Evolutionary conservation across 73 alveolate species (phyloP).

Genomic region (Symbiodinium pilosum): DNA sequence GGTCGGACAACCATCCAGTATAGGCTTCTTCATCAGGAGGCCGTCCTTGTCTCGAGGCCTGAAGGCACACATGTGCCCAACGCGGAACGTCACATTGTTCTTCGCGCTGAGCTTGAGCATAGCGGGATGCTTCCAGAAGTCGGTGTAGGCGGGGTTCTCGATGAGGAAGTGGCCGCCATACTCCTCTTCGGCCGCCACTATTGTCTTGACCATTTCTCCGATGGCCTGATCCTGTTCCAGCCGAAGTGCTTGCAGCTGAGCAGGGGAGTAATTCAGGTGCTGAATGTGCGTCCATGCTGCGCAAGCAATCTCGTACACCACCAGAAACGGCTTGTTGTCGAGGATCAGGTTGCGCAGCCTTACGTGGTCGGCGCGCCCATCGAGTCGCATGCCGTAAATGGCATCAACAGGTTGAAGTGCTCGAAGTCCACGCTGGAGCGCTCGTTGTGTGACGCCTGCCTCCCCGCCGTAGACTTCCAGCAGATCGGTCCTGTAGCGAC

Average conservation of each 20-base stretch:
- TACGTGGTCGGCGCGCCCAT: neutral
- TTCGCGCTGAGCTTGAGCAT: neutral
- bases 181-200: neutral
- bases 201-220: neutral
- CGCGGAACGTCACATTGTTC: too few species aligned
- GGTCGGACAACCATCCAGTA: conserved; percentile 16
- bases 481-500: too few species aligned
- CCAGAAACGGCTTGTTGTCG: neutral
- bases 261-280: neutral
- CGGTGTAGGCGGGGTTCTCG: conserved; percentile 1
- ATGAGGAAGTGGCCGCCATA: conserved; percentile 21
- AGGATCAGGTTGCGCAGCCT: neutral
- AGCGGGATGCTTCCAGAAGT: conserved; percentile 19
- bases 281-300: neutral
- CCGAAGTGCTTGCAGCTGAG: neutral
- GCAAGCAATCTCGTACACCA: neutral
- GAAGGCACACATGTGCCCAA: conserved; percentile 5
- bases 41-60: neutral
- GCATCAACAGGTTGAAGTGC: too few species aligned
- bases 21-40: neutral
- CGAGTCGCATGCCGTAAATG: neutral
- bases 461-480: too few species aligned
- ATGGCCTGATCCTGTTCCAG: neutral
- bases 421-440: too few species aligned
- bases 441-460: too few species aligned